Conservation (phyloP, 495 filamentous ascomycete genomes). For the Bacidia gigantensis region DNA sequence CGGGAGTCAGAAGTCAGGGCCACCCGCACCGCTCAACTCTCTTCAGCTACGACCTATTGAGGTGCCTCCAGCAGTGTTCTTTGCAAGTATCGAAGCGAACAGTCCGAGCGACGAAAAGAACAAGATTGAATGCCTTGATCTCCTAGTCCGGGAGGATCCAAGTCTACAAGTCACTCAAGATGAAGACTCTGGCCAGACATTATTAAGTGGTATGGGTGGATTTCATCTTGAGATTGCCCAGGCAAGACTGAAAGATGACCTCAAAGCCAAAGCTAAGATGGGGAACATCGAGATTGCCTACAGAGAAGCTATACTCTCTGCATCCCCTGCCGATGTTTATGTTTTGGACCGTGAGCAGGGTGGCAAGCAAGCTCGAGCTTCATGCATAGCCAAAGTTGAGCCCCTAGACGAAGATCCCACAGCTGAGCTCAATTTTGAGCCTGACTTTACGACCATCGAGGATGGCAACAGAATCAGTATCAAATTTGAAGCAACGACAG, state of each 20-base stretch:
- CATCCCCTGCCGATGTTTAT: constrained; percentile 39
- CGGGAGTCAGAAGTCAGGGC: constrained; percentile 41
- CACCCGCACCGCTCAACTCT: constrained; percentile 53
- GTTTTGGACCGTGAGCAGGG: constrained; percentile 67
- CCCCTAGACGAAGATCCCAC: constrained; percentile 32
- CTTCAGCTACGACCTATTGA: constrained; percentile 80
- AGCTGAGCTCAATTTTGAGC: constrained; percentile 2
- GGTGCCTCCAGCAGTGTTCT: constrained; percentile 89
- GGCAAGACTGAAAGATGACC: constrained; percentile 73
- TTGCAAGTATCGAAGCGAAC: constrained; percentile 79
- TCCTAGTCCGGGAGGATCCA: constrained; percentile 84
- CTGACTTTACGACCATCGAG: constrained; percentile 14
- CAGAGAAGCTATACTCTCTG: constrained; percentile 55
- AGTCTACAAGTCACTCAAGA: constrained; percentile 76
- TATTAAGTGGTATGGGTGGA: constrained; percentile 92
- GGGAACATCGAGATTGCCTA: constrained; percentile 95
- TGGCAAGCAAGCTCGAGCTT: constrained; percentile 64
- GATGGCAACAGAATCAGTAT: constrained; percentile 51
- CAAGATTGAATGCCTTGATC: constrained; percentile 56
- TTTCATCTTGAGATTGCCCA: constrained; percentile 93
- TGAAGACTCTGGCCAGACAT: constrained; percentile 84
- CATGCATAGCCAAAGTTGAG: constrained; percentile 52
- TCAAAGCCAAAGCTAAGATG: constrained; percentile 80
- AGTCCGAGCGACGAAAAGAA: constrained; percentile 64
- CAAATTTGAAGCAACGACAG: constrained; percentile 27